Conservation (phyloP, 2,329 filamentous ascomycete genomes). For the Cercospora canescens region DNA sequence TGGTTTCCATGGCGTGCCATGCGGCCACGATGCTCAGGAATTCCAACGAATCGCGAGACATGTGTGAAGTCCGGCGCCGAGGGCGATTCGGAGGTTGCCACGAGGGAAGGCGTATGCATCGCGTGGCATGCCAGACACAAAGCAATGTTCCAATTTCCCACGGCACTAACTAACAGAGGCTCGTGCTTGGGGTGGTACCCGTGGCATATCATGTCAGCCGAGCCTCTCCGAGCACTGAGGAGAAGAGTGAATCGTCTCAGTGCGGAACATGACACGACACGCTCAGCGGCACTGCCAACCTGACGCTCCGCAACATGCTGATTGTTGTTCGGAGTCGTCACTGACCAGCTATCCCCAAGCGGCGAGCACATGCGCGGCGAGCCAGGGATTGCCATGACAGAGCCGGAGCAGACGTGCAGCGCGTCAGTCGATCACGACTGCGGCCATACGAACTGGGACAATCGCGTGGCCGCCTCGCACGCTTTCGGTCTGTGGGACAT, state of each 20-base stretch:
- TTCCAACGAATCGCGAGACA: constrained; percentile 6
- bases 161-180: neutral
- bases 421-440: neutral
- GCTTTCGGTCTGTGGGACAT: neutral
- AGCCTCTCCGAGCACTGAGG: neutral
- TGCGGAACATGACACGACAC: neutral
- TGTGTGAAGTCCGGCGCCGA: neutral
- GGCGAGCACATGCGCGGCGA: neutral
- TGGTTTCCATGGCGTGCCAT: neutral
- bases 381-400: neutral
- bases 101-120: constrained; percentile 4
- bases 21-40: neutral
- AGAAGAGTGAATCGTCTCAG: neutral
- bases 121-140: neutral
- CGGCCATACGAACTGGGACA: neutral
- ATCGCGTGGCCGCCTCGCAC: neutral
- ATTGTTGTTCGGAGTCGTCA: neutral
- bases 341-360: neutral
- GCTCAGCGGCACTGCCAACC: neutral
- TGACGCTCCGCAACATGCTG: neutral
- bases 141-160: neutral
- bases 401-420: neutral
- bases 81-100: constrained; percentile 6
- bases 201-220: neutral
- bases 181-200: neutral